These are phyloP conservation scores for Bipolaris gigantea DNA, from an alignment of 2,329 filamentous ascomycete species.

Conservation along the genomic window DNA sequence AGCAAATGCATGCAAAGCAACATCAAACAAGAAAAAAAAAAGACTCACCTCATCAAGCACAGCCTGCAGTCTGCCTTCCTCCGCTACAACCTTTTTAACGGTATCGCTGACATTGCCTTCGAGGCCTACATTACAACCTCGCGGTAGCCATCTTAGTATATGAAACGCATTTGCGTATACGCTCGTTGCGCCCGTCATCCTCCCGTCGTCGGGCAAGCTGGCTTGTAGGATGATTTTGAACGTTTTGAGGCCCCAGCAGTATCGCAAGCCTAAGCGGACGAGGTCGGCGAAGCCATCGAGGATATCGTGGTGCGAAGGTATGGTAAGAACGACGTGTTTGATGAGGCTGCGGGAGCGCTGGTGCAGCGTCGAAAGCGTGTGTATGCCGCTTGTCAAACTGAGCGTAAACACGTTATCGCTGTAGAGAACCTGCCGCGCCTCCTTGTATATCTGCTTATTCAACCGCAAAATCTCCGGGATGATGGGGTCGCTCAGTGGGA, in stretches of 20 bases:
- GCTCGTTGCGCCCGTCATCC: slow-evolving; percentile 40
- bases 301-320: slow-evolving; percentile 51
- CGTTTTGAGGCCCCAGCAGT: slow-evolving; percentile 50
- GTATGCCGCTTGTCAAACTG: slow-evolving; percentile 42
- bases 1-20: not conserved
- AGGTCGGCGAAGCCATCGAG: slow-evolving; percentile 52
- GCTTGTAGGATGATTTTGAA: slow-evolving; percentile 47
- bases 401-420: slow-evolving; percentile 42
- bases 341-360: slow-evolving; percentile 50
- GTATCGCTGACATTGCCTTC: slow-evolving; percentile 46
- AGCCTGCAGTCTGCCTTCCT: slow-evolving; percentile 47
- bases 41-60: slow-evolving; percentile 47
- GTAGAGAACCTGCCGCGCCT: slow-evolving; percentile 39
- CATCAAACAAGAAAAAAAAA: not conserved
- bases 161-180: slow-evolving; percentile 54
- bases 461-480: slow-evolving; percentile 45
- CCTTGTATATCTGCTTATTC: slow-evolving; percentile 45
- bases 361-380: slow-evolving; percentile 46
- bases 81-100: slow-evolving; percentile 47
- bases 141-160: slow-evolving; percentile 51
- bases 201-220: slow-evolving; percentile 36
- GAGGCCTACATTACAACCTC: slow-evolving; percentile 46
- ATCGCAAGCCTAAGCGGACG: slow-evolving; percentile 50
- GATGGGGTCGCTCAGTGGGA: slow-evolving; percentile 37
- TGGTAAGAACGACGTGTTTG: slow-evolving; percentile 49